These are phyloP conservation scores for Myriosclerotinia scirpicola DNA, from an alignment of 2,329 filamentous ascomycete genomes.

Conservation along the genomic window DNA sequence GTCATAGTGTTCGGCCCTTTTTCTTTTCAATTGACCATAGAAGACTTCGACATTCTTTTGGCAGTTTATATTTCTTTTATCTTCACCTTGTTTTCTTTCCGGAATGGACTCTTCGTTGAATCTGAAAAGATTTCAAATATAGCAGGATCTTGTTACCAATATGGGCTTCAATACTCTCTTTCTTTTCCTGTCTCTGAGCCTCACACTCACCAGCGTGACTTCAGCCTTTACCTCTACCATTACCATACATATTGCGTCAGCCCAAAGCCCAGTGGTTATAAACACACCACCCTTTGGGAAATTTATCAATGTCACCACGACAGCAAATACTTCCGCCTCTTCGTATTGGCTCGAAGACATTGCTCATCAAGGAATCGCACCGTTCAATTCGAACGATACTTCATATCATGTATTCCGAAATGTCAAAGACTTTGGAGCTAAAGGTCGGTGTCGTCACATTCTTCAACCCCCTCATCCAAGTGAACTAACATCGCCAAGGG, in stretches of 20 bases:
- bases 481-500: slow-evolving; percentile 69
- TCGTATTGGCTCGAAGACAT: slow-evolving; percentile 32
- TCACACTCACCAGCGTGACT: background rate
- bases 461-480: slow-evolving; percentile 76
- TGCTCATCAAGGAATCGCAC: slow-evolving; percentile 28
- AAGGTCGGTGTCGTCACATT: slow-evolving; percentile 24
- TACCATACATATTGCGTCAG: background rate
- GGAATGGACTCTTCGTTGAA: slow-evolving; percentile 9
- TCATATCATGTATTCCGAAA: slow-evolving; percentile 31
- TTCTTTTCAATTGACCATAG: background rate
- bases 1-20: too few relatives aligned
- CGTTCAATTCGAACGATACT: slow-evolving; percentile 25
- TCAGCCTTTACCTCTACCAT: background rate
- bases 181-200: background rate
- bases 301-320: background rate
- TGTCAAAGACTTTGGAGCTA: slow-evolving; percentile 34
- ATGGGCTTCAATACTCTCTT: background rate
- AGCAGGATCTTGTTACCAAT: background rate
- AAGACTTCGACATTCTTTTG: background rate
- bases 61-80: background rate
- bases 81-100: background rate
- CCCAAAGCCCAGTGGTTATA: background rate
- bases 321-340: background rate
- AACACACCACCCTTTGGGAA: background rate
- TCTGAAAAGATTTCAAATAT: background rate